Base-by-base conservation (phyloP, 148 eudicot species). In the Spergularia bocconei region DNA sequence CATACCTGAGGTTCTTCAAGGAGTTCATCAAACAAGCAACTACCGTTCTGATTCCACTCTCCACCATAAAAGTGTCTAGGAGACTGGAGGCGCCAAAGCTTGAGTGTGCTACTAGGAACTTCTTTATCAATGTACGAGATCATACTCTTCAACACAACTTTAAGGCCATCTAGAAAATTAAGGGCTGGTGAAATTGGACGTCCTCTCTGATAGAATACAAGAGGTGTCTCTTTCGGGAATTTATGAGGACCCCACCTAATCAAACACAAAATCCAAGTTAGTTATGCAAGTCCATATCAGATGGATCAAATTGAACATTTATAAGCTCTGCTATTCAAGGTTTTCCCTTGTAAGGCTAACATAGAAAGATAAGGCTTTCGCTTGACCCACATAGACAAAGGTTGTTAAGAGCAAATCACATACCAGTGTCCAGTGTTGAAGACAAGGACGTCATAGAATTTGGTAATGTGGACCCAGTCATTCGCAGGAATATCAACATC, bases 1-100 rank as follows among this genome's bases (percentile, higher is more conserved):
- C 64, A 59, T 71, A 94, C 98, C 98, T 95, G 92, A 54, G 67
- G 29, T 74, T 83, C 86, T 53, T 88, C 83, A 59, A 95, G 94
- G 53, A 96, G 96, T 55, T 88, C 77, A 67, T 85, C 79, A 53
- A 88, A 92, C 84, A 88, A 73, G 85, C 98, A 95, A 82, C 98
- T 95, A 17, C 98, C 97, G 69, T 92, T 95, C 75, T 92, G 93
- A 85, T 95, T 92, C 98, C 97, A 95, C 17, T 95, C 96, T n/a
- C 97, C 98, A 67, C 97, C 96, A 70, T 81, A 85, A 67, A 95
- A 95, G 76, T 95, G 96, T 79, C 93, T 79, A 14, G 96, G 97
- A 47, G 96, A 94, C 81, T 93, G 98, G 78, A 92, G 69, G 41
- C 97, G 86, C 98, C 98, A 92, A 72, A 89, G 88, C 81, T 92